Evolutionary conservation across 2,329 filamentous ascomycete species (phyloP).

Genomic region (Fonsecaea multimorphosa): DNA sequence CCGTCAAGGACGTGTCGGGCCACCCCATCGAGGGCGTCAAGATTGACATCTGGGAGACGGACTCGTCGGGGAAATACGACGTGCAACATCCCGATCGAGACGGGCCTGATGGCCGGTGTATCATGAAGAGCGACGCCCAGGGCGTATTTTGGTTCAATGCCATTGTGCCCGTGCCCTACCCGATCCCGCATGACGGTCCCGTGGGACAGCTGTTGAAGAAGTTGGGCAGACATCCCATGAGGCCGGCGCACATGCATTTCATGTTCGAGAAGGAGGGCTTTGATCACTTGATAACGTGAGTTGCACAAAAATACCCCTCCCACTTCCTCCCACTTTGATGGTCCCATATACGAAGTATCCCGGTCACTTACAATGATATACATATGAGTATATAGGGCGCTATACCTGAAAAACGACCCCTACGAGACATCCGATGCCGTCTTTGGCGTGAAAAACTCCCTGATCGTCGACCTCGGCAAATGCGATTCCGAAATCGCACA

Average conservation of each 20-base stretch:
- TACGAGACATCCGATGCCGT: slow-evolving; percentile 43
- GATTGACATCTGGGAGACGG: slow-evolving; percentile 86
- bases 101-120: slow-evolving; percentile 73
- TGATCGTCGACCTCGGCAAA: slow-evolving; percentile 41
- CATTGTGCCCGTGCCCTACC: slow-evolving; percentile 83
- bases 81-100: slow-evolving; percentile 72
- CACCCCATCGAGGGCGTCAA: slow-evolving; percentile 69
- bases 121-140: slow-evolving; percentile 71
- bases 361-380: too few relatives aligned
- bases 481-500: slow-evolving; percentile 39
- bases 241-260: slow-evolving; percentile 83
- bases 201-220: slow-evolving; percentile 73
- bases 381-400: slow-evolving; percentile 33
- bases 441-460: slow-evolving; percentile 44
- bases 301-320: slow-evolving; percentile 41
- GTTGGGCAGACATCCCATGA: slow-evolving; percentile 75
- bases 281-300: slow-evolving; percentile 82
- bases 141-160: slow-evolving; percentile 85
- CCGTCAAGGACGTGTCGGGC: slow-evolving; percentile 68
- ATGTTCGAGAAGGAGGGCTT: slow-evolving; percentile 83
- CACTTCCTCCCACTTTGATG: not conserved
- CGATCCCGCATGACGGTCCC: slow-evolving; percentile 82
- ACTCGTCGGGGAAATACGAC: slow-evolving; percentile 80
- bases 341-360: too few relatives aligned
- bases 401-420: slow-evolving; percentile 42